Percentiles rank a stretch among this genome's conserved stretches.
These are phyloP conservation scores for Scalesia atractyloides DNA, from an alignment of 129 eudicot genomes.

Conservation along the genomic window DNA sequence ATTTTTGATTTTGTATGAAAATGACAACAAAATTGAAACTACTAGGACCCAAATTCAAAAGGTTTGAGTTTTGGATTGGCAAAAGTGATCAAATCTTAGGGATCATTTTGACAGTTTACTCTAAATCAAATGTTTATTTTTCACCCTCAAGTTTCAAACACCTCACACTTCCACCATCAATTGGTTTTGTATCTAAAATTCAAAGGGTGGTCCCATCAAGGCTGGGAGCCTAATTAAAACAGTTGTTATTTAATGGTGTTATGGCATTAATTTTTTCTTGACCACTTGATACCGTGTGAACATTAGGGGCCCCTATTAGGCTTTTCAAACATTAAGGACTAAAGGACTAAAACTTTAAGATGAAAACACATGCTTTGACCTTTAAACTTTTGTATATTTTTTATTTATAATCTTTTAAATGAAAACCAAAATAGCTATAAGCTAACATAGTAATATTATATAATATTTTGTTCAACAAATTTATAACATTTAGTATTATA, in stretches of 20 bases:
- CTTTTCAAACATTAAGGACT: conserved; percentile 24
- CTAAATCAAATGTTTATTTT: conserved; percentile 1
- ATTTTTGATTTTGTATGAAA: too few relatives aligned
- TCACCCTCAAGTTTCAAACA: not conserved
- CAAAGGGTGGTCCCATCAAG: conserved; percentile 20
- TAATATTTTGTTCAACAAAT: not conserved
- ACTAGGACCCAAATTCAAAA: too few relatives aligned
- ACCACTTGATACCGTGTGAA: conserved; percentile 23
- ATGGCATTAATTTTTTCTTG: not conserved
- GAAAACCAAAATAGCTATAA: not conserved
- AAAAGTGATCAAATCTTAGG: too few relatives aligned
- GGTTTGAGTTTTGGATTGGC: too few relatives aligned
- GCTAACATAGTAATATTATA: not conserved
- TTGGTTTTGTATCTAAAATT: not conserved
- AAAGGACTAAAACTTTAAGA: conserved; percentile 18
- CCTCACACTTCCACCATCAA: not conserved
- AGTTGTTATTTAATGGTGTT: conserved; percentile 25
- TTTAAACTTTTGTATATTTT: conserved; percentile 2
- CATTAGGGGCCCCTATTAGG: conserved; percentile 5
- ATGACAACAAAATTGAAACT: too few relatives aligned
- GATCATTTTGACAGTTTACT: too few relatives aligned
- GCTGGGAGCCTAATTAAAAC: conserved; percentile 21
- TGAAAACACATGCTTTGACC: conserved; percentile 26
- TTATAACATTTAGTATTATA: not conserved
- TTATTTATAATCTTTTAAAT: not conserved